Conservation (phyloP, 148 eudicot genomes). For the Rhododendron vialii region DNA sequence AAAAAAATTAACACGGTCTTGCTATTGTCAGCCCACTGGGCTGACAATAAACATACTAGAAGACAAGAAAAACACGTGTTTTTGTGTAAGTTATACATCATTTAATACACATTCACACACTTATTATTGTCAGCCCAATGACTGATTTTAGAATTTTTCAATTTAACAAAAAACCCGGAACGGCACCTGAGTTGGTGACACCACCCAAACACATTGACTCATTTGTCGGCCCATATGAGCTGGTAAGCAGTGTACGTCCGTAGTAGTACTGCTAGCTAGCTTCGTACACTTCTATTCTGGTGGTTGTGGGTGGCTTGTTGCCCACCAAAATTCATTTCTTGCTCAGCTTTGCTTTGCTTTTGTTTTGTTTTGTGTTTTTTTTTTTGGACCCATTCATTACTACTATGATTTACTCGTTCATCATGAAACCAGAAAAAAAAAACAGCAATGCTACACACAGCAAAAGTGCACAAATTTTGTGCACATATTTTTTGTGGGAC, state of each 20-base stretch:
- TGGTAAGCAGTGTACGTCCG: background rate
- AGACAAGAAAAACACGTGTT: too few relatives aligned
- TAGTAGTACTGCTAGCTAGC: background rate
- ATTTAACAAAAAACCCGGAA: too few relatives aligned
- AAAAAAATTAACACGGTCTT: too few relatives aligned
- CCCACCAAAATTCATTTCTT: background rate
- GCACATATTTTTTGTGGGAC: too few relatives aligned
- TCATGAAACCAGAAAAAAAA: background rate
- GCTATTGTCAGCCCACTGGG: too few relatives aligned
- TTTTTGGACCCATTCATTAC: background rate
- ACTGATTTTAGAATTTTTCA: too few relatives aligned
- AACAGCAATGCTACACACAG: too few relatives aligned
- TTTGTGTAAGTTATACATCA: too few relatives aligned
- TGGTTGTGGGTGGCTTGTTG: background rate
- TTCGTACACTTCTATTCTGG: background rate
- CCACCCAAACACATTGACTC: background rate
- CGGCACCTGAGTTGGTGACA: background rate
- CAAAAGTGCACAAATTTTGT: too few relatives aligned
- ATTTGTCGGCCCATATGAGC: background rate
- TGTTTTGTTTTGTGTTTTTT: background rate
- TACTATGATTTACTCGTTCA: background rate
- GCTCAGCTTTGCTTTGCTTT: background rate
- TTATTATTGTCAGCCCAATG: too few relatives aligned
- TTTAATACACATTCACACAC: too few relatives aligned
- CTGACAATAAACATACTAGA: too few relatives aligned